Base-by-base conservation (phyloP, 139 green algal genomes). In the Micractinium conductrix region DNA sequence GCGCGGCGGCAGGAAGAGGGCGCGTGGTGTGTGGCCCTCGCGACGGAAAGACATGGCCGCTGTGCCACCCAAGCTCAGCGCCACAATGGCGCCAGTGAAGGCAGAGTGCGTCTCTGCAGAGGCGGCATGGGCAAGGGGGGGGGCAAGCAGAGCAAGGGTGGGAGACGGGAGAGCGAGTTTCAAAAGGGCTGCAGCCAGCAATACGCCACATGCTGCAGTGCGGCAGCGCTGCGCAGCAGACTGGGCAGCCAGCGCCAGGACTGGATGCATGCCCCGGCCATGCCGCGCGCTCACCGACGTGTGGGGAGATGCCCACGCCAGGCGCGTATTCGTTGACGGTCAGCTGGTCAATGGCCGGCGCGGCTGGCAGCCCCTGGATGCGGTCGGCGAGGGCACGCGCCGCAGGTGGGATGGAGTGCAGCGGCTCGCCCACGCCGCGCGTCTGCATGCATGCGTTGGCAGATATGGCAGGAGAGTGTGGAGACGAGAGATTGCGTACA, bases 241-340 rank as follows among this genome's bases (percentile, higher is more conserved):
- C 19, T n/a, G n/a, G n/a, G n/a, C n/a, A 58, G 12, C 10, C 48
- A 16, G 48, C 16, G 48, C 48, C 48, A 10, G 16, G 48, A 58
- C 48, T 58, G 48, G 12, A 58, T 16, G 16, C 48, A 58, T 58
- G n/a, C n/a, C n/a, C n/a, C n/a, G n/a, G n/a, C n/a, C n/a, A n/a
- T n/a, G n/a, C n/a, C n/a, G n/a, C n/a, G n/a, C 37, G 26, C 76
- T 82, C 76, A 82, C 76, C 76, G 2, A 99, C 90, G 87, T 99
- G 97, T 0, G 96, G 89, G 5, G 95, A 89, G 38, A 99, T 85
- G 22, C 97, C 97, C n/a, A 98, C 93, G 12, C 97, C 97, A 0
- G 85, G 78, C 0, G 87, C 37, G 82, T 99, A 99, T 84, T 99
- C 95, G 81, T 99, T 99, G 19, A 97, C 93, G 0, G 96, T 99